Evolutionary conservation across 345 rosid species (phyloP).

Genomic region (Acer yangbiense): DNA sequence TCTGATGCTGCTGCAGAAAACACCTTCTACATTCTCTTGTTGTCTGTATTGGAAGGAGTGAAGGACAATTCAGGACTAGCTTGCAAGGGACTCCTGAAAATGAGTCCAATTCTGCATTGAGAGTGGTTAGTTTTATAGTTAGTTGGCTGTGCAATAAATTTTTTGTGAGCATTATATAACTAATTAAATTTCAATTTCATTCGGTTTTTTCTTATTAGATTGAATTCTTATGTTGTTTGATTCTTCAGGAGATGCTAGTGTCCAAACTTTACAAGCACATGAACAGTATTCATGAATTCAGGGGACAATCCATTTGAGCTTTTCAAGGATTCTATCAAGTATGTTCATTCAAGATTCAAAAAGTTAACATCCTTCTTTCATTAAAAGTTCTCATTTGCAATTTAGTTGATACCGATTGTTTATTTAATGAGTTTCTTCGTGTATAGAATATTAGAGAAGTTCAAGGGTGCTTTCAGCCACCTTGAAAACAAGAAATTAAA

Average conservation of each 20-base stretch:
- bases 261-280: slow-evolving; percentile 34
- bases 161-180: background rate
- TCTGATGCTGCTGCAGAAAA: slow-evolving; percentile 8
- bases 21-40: slow-evolving; percentile 43
- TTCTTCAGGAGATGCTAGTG: slow-evolving; percentile 52
- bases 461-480: slow-evolving; percentile 56
- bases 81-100: slow-evolving; percentile 55
- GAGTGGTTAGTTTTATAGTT: slow-evolving; percentile 37
- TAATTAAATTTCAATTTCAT: background rate
- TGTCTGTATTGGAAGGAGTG: slow-evolving; percentile 48
- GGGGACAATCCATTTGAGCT: slow-evolving; percentile 66
- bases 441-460: slow-evolving; percentile 56
- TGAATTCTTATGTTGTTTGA: background rate
- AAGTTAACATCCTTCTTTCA: background rate
- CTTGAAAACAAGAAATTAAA: slow-evolving; percentile 57
- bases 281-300: slow-evolving; percentile 55
- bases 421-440: background rate
- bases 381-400: background rate
- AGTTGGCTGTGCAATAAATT: background rate
- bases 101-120: slow-evolving; percentile 62
- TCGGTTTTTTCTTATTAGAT: background rate
- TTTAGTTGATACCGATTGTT: background rate
- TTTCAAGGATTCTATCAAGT: slow-evolving; percentile 55
- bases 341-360: slow-evolving; percentile 12
- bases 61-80: slow-evolving; percentile 51